Evolutionary conservation across 192 early-diverging fungal species (phyloP).

Genomic region (Umbelopsis sp.): DNA sequence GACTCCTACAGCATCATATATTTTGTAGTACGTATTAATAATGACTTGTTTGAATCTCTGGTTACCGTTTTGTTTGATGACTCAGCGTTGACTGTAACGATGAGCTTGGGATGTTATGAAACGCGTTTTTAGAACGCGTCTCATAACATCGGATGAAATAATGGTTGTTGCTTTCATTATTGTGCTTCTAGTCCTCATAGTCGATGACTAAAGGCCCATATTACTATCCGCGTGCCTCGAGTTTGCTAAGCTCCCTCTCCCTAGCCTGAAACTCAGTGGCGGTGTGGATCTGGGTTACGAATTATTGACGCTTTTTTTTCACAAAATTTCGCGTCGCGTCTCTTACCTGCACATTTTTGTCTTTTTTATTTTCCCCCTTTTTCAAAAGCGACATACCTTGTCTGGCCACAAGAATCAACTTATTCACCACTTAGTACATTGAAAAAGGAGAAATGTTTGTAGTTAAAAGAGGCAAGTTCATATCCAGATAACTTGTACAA

Average conservation of each 20-base stretch:
- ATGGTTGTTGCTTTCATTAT: background rate
- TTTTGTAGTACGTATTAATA: background rate
- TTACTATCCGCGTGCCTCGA: background rate
- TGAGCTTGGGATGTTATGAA: background rate
- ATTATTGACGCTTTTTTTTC: background rate
- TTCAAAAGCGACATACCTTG: background rate
- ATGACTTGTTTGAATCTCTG: background rate
- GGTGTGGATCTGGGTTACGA: constrained; percentile 14
- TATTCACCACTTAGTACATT: background rate
- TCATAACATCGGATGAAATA: background rate
- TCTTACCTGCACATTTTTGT: background rate
- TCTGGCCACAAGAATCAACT: background rate
- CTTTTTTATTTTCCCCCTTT: constrained; percentile 3
- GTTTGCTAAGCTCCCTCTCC: background rate
- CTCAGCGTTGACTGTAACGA: background rate
- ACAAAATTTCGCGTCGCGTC: constrained; percentile 17
- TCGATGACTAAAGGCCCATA: background rate
- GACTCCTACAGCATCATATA: background rate
- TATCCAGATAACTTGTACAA: background rate
- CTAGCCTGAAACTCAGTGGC: constrained; percentile 10
- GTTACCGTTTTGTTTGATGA: constrained; percentile 12
- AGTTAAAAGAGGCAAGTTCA: constrained; percentile 39
- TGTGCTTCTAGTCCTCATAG: background rate
- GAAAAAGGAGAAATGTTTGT: constrained; percentile 39
- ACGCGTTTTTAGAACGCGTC: background rate